phyloP scores from a whole-genome alignment of 169 alveolate genomes.

The Amoebophrya sp. region DNA sequence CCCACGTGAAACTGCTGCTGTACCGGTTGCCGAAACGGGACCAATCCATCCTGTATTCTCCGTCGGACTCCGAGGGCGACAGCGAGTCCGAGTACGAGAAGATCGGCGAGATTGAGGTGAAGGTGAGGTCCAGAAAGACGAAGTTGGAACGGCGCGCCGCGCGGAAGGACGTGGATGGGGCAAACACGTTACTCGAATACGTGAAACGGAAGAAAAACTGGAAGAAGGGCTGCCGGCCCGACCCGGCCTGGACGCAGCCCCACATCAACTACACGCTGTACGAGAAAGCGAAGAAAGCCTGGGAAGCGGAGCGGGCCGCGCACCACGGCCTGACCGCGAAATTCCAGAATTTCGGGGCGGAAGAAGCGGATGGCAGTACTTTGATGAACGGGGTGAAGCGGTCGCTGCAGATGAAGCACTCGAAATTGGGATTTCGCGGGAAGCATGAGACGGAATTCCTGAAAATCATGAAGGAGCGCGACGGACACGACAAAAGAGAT shows the following conservation, averaged over 20 bases:
- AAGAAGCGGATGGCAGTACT: neutral
- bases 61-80: neutral
- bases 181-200: neutral
- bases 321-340: neutral
- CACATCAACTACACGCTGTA: neutral
- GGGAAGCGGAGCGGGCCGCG: constrained; percentile 13
- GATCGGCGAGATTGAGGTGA: neutral
- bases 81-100: constrained; percentile 7
- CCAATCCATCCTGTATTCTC: neutral
- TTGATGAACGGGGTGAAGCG: neutral
- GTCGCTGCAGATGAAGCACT: neutral
- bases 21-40: neutral
- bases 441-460: neutral
- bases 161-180: neutral
- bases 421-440: neutral
- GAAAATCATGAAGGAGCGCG: neutral
- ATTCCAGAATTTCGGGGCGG: neutral
- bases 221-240: neutral
- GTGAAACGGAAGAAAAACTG: neutral
- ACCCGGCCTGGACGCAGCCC: neutral
- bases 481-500: neutral
- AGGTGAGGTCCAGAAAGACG: neutral
- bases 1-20: neutral
- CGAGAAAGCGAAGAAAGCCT: neutral
- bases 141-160: neutral